phyloP scores from a whole-genome alignment of 768 basidiomycete genomes.

The Gelatoporia subvermispora region DNA sequence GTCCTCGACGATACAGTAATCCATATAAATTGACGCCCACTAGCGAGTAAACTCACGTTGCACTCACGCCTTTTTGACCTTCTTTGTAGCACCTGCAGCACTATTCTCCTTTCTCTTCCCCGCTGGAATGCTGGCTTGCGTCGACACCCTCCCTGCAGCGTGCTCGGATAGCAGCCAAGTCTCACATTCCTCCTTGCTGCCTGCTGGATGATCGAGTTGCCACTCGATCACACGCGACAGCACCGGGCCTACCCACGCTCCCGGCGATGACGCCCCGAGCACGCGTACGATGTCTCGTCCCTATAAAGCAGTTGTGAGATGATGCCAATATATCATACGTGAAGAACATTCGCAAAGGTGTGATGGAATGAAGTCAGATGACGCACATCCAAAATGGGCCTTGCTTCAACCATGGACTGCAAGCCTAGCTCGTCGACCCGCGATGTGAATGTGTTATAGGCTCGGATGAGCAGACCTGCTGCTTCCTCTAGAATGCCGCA shows the following conservation, averaged over 20 bases:
- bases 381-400: constrained; percentile 75
- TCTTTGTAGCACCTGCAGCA: constrained; percentile 22
- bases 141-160: constrained; percentile 38
- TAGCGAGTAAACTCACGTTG: not conserved
- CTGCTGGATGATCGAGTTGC: constrained; percentile 76
- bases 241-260: constrained; percentile 64
- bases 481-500: constrained; percentile 34
- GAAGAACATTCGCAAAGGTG: not conserved
- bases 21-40: not conserved
- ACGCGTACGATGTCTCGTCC: constrained; percentile 60
- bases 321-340: not conserved
- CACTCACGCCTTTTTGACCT: constrained; percentile 18
- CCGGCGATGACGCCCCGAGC: constrained; percentile 52
- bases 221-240: constrained; percentile 71
- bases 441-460: constrained; percentile 62
- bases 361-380: constrained; percentile 1
- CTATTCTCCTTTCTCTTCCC: constrained; percentile 23
- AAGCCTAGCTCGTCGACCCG: constrained; percentile 62
- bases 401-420: constrained; percentile 56
- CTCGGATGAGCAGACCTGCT: constrained; percentile 44
- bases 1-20: not conserved
- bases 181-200: constrained; percentile 60
- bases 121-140: constrained; percentile 18
- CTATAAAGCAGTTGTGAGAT: constrained; percentile 33
- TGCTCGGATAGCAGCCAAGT: constrained; percentile 63